phyloP scores from a whole-genome alignment of 2,329 filamentous ascomycete genomes.

The Monosporascus sp. region DNA sequence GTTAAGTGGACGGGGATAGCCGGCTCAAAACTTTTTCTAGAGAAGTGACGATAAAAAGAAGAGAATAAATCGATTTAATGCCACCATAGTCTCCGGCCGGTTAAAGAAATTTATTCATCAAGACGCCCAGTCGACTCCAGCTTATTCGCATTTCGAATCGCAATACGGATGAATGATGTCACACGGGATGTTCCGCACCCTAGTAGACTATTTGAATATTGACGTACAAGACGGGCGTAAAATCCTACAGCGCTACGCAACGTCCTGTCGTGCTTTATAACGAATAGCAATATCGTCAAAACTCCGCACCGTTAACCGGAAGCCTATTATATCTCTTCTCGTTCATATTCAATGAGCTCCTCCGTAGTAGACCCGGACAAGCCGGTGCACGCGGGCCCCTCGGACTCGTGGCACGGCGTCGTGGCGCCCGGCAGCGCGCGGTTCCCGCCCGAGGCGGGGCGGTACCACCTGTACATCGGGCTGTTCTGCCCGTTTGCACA shows the following conservation, averaged over 20 bases:
- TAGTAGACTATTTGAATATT: too few relatives aligned
- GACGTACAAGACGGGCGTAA: too few relatives aligned
- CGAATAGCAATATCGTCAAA: too few relatives aligned
- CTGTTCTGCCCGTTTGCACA: constrained; percentile 64
- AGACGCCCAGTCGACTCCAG: too few relatives aligned
- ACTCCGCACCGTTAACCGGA: too few relatives aligned
- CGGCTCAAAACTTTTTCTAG: neutral
- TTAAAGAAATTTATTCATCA: too few relatives aligned
- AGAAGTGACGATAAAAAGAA: neutral
- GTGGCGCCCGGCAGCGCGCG: constrained; percentile 13
- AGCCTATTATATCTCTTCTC: too few relatives aligned
- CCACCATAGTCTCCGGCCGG: neutral
- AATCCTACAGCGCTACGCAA: too few relatives aligned
- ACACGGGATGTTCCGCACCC: too few relatives aligned
- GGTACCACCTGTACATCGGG: constrained; percentile 32
- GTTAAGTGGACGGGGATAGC: neutral
- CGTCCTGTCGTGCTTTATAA: too few relatives aligned
- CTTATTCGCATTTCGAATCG: too few relatives aligned
- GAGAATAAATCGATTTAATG: neutral
- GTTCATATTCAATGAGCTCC: neutral
- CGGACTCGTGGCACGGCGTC: constrained; percentile 20
- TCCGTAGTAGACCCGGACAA: constrained; percentile 5
- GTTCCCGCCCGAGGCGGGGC: constrained; percentile 17
- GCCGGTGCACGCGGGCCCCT: constrained; percentile 16
- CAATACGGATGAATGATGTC: too few relatives aligned